Conservation (phyloP, 2,329 filamentous ascomycete genomes). For the Cladosporium sp. region DNA sequence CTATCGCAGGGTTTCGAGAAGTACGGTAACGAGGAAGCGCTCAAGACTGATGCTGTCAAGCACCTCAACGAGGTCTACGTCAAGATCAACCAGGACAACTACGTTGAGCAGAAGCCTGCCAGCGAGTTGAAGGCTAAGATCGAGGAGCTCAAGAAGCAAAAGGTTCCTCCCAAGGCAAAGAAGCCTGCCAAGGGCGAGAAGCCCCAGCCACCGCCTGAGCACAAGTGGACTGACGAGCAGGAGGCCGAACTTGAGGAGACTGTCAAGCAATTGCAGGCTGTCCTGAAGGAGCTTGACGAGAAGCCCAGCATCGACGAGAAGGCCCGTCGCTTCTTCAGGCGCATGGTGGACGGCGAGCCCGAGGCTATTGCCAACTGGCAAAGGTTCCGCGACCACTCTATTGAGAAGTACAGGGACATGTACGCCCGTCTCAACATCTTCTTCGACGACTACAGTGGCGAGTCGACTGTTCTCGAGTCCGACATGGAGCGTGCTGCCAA, state of each 20-base stretch:
- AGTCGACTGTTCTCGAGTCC: conserved; percentile 65
- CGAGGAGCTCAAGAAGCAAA: conserved; percentile 43
- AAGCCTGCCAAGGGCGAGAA: conserved; percentile 48
- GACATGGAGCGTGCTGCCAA: conserved; percentile 63
- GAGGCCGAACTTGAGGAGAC: conserved; percentile 52
- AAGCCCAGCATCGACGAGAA: conserved; percentile 68
- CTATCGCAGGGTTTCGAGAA: conserved; percentile 72
- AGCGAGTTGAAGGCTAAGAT: conserved; percentile 50
- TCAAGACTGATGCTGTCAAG: conserved; percentile 73
- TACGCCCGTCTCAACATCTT: conserved; percentile 65
- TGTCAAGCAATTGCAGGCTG: conserved; percentile 49
- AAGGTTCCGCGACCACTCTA: conserved; percentile 64
- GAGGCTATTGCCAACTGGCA: conserved; percentile 63
- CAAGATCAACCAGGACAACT: conserved; percentile 65
- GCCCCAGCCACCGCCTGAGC: conserved; percentile 34
- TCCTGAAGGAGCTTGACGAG: conserved; percentile 49
- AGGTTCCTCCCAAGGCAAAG: conserved; percentile 41
- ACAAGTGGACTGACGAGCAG: conserved; percentile 44
- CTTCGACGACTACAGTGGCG: conserved; percentile 68
- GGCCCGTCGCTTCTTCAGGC: conserved; percentile 70
- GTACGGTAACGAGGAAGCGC: conserved; percentile 71
- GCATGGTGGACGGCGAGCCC: conserved; percentile 64
- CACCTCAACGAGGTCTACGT: conserved; percentile 83
- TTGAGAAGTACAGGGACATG: conserved; percentile 64
- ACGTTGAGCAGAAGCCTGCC: conserved; percentile 65